These are phyloP conservation scores for Rhodotorula graminis DNA, from an alignment of 768 basidiomycete genomes.

Conservation along the genomic window DNA sequence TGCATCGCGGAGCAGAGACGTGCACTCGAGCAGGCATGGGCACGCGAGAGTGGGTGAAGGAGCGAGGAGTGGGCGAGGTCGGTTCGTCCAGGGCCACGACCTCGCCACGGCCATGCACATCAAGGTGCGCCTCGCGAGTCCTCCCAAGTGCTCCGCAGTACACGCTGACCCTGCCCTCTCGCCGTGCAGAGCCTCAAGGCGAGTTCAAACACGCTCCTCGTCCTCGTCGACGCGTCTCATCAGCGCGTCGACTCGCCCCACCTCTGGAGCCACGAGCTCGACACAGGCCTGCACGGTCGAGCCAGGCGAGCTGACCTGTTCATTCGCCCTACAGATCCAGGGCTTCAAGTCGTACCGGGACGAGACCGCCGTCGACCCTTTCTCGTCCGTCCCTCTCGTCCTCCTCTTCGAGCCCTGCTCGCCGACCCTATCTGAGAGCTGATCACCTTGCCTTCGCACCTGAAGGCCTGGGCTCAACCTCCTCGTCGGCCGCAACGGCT, in stretches of 20 bases:
- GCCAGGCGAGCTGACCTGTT: not conserved
- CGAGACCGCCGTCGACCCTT: constrained; percentile 70
- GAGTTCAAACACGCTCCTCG: not conserved
- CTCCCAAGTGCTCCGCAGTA: too few relatives aligned
- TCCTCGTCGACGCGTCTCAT: not conserved
- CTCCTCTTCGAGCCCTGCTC: not conserved
- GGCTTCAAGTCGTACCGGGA: constrained; percentile 90
- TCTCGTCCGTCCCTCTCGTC: constrained; percentile 52
- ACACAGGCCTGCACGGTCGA: not conserved
- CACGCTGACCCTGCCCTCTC: not conserved
- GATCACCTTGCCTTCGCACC: not conserved
- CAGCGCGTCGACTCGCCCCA: not conserved
- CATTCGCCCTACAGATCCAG: constrained; percentile 56
- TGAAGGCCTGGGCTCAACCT: constrained; percentile 76
- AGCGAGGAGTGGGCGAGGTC: too few relatives aligned
- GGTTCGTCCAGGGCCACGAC: too few relatives aligned
- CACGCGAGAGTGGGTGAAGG: too few relatives aligned
- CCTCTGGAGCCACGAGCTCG: not conserved
- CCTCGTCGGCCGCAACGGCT: constrained; percentile 94
- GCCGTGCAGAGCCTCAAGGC: constrained; percentile 29
- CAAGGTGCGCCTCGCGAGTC: not conserved
- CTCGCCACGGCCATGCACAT: constrained; percentile 1
- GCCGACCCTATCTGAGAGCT: not conserved
- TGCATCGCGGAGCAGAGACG: too few relatives aligned
- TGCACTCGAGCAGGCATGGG: too few relatives aligned